These are phyloP conservation scores for Talaromyces adpressus DNA, from an alignment of 495 filamentous ascomycete genomes.

Conservation along the genomic window DNA sequence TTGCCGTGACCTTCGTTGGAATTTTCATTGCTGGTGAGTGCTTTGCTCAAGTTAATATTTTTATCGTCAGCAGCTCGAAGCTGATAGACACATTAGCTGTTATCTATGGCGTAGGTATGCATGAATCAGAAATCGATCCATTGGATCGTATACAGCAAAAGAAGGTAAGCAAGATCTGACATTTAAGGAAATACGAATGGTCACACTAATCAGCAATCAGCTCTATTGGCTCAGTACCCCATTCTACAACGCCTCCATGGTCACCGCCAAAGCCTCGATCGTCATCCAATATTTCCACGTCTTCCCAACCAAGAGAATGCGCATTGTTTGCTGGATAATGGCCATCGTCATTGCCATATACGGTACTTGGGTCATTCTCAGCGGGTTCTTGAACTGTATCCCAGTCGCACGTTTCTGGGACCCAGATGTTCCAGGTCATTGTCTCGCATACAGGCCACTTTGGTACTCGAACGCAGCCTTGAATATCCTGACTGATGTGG, in stretches of 20 bases:
- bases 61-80: neutral
- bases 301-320: constrained; percentile 34
- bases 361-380: constrained; percentile 35
- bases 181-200: neutral
- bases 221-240: constrained; percentile 40
- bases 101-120: constrained; percentile 36
- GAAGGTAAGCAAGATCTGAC: constrained; percentile 21
- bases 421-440: constrained; percentile 21
- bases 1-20: constrained; percentile 35
- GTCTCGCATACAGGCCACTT: constrained; percentile 33
- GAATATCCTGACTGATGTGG: constrained; percentile 46
- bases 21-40: constrained; percentile 23
- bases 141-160: constrained; percentile 27
- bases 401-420: constrained; percentile 41
- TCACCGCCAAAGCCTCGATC: constrained; percentile 46
- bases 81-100: constrained; percentile 16
- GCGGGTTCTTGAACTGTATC: constrained; percentile 40
- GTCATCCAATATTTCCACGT: constrained; percentile 42
- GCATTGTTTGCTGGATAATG: constrained; percentile 35
- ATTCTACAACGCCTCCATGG: constrained; percentile 42
- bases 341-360: constrained; percentile 33
- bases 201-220: constrained; percentile 11
- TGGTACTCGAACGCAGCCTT: constrained; percentile 46
- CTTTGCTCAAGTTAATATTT: neutral
- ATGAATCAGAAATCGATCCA: constrained; percentile 26